Base-by-base conservation (phyloP, 108 stramenopile species). In the Cyclotella kingstonii region DNA sequence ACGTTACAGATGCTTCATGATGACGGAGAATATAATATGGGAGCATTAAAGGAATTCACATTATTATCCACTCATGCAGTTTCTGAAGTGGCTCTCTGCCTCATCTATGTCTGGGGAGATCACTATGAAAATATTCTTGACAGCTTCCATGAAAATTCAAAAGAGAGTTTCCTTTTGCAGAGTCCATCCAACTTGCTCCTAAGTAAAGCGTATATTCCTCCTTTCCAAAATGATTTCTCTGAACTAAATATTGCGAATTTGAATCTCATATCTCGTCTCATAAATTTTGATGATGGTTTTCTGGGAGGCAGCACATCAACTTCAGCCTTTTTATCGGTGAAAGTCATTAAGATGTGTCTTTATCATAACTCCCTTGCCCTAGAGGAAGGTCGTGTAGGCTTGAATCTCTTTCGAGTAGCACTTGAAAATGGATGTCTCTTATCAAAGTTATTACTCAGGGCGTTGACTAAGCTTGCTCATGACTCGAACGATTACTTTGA, bases 331-430 rank as follows among this genome's bases (percentile, higher is more conserved):
- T 54, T 73, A 51, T 73, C 72, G 3, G 59, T 64, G 10, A 65
- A 58, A 63, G 29, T 73, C n/a, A 53, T 73, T 43, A 65, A 66
- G 25, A 47, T 66, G 63, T 73, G 63, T 54, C 58, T 73, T n/a
- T 29, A 22, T 19, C 63, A 73, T 34, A 38, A 58, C 29, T 31
- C 23, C 18, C 5, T 36, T 54, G 41, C 56, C 2, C 28, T 26
- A 28, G 41, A 33, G 27, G 27, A 19, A 25, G 28, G 31, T 21
- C 36, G 35, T 4, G 9, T 54, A n/a, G 53, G 55, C 12, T 58
- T 52, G 49, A 54, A 26, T 47, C 41, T 41, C 5, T 58, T 60
- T 22, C 40, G 48, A 30, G 17, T 50, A 38, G 72, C 72, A n/a
- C 28, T 66, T 31, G 58, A 40, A 28, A 59, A 39, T 29, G 58